Conservation (phyloP, 208 protist species). For the Blastocrithidia nonstop region DNA sequence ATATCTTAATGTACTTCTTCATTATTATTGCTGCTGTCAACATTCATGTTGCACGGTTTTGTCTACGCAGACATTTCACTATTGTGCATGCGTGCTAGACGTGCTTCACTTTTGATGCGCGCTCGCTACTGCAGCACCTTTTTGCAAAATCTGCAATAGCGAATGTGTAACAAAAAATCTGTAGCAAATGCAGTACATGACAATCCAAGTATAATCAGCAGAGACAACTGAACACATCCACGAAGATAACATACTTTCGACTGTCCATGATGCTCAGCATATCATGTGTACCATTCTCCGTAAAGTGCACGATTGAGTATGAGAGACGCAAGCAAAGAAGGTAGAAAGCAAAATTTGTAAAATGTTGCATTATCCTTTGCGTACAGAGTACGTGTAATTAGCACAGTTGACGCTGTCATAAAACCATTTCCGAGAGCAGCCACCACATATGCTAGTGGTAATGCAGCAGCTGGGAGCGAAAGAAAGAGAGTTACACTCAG, state of each 20-base stretch:
- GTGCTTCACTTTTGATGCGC: slow-evolving; percentile 9
- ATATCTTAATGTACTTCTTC: too few relatives aligned
- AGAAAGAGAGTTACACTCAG: slow-evolving; percentile 34
- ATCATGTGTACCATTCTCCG: slow-evolving; percentile 36
- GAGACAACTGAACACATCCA: slow-evolving; percentile 31
- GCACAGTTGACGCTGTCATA: slow-evolving; percentile 14
- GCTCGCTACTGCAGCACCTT: slow-evolving; percentile 21
- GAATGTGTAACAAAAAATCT: slow-evolving; percentile 19
- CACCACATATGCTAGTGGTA: slow-evolving; percentile 21
- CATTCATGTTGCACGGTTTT: too few relatives aligned
- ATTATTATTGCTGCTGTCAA: too few relatives aligned
- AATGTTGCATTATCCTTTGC: slow-evolving; percentile 50
- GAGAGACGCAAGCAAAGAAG: slow-evolving; percentile 15
- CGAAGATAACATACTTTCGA: slow-evolving; percentile 12
- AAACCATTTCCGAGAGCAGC: slow-evolving; percentile 49
- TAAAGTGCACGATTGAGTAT: slow-evolving; percentile 50
- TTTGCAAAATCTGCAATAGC: slow-evolving; percentile 14
- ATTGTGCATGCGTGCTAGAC: too few relatives aligned
- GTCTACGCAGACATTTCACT: too few relatives aligned
- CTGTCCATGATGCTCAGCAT: slow-evolving; percentile 20
- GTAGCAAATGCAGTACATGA: slow-evolving; percentile 15
- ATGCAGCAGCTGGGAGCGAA: slow-evolving; percentile 10
- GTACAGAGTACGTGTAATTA: slow-evolving; percentile 50
- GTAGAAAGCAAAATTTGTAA: slow-evolving; percentile 38
- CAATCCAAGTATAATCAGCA: slow-evolving; percentile 27